These are phyloP conservation scores for Metschnikowia proteae DNA, from an alignment of 805 yeast species.

Conservation along the genomic window DNA sequence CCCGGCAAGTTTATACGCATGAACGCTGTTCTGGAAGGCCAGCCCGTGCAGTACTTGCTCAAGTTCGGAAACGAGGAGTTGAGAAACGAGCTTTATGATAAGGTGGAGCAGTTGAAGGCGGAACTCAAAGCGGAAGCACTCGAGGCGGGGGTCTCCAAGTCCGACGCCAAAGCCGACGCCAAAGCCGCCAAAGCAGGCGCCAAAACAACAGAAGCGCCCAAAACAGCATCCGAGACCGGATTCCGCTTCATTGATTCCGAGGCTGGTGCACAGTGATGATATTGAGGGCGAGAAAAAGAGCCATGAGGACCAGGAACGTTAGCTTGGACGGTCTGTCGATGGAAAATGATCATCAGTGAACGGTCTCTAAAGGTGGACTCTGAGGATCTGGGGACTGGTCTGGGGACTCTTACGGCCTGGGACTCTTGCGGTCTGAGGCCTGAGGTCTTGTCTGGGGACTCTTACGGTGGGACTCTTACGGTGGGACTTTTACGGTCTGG, in stretches of 20 bases:
- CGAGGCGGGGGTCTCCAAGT: background rate
- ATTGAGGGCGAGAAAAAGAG: background rate
- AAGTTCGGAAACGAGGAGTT: conserved; percentile 62
- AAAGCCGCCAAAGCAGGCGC: background rate
- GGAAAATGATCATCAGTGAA: no score
- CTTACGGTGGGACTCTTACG: no score
- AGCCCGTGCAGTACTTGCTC: conserved; percentile 80
- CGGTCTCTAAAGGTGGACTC: background rate
- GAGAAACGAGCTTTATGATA: conserved; percentile 55
- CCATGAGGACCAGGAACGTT: background rate
- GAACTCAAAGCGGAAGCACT: conserved; percentile 3
- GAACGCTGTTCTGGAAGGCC: conserved; percentile 60
- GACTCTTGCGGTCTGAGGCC: no score
- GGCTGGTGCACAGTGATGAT: background rate
- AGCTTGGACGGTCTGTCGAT: no score
- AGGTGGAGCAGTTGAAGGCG: conserved; percentile 37
- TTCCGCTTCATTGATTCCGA: conserved; percentile 7
- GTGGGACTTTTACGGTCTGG: no score
- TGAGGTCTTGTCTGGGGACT: no score
- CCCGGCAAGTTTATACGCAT: conserved; percentile 82
- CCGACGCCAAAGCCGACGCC: background rate
- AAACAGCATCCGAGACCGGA: conserved; percentile 3
- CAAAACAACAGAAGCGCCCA: background rate
- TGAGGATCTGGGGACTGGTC: no score
- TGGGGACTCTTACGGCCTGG: no score